phyloP scores from a whole-genome alignment of 768 basidiomycete species.

The Suillus occidentalis region DNA sequence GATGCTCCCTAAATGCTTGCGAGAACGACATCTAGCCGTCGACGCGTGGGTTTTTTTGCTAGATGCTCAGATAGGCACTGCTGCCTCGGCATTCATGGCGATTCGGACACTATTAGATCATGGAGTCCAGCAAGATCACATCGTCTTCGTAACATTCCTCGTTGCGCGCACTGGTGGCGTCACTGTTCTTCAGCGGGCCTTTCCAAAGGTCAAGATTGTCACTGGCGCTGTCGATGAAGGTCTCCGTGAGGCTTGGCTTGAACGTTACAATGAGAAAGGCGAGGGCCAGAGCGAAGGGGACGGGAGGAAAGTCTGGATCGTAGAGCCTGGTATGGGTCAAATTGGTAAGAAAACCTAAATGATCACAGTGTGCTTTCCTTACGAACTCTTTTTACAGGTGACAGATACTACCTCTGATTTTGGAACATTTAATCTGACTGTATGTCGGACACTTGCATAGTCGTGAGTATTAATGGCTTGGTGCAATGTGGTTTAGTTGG shows the following conservation, averaged over 20 bases:
- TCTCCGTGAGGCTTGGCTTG: conserved; percentile 73
- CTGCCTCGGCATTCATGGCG: conserved; percentile 92
- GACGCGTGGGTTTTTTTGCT: conserved; percentile 83
- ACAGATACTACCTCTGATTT: conserved; percentile 5
- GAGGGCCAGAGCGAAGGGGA: conserved; percentile 40
- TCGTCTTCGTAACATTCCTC: conserved; percentile 88
- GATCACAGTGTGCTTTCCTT: not conserved
- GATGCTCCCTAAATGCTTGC: conserved; percentile 74
- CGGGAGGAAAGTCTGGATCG: conserved; percentile 73
- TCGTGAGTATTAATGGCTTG: not conserved
- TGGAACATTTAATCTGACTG: not conserved
- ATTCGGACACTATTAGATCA: conserved; percentile 93
- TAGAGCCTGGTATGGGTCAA: conserved; percentile 88
- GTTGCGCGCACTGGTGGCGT: conserved; percentile 83
- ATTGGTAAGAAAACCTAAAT: conserved; percentile 53
- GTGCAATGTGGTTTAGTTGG: not conserved
- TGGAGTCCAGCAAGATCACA: conserved; percentile 78
- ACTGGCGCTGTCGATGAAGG: conserved; percentile 81
- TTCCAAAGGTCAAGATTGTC: conserved; percentile 82
- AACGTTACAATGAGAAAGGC: conserved; percentile 51
- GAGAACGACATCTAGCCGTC: conserved; percentile 60
- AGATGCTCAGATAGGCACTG: conserved; percentile 95
- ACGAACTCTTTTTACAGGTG: not conserved
- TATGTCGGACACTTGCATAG: not conserved
- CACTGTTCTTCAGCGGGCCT: conserved; percentile 74